These are phyloP conservation scores for Ascochyta clinopodiicola DNA, from an alignment of 2,329 filamentous ascomycete genomes.

Conservation along the genomic window DNA sequence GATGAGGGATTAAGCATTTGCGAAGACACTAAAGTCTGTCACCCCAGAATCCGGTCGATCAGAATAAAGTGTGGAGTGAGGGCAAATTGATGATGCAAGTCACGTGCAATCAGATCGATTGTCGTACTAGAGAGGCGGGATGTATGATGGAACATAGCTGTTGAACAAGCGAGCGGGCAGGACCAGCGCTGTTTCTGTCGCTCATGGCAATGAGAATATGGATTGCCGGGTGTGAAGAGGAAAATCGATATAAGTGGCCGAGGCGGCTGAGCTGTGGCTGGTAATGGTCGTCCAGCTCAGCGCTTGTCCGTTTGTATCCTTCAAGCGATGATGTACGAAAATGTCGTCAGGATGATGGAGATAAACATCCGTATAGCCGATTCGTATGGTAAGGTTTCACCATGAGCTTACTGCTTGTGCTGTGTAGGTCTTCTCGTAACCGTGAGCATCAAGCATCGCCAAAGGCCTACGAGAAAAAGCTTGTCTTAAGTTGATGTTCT, in stretches of 20 bases:
- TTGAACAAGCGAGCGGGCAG: background rate
- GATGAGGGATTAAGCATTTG: constrained; percentile 9
- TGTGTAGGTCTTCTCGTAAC: too few species aligned
- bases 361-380: background rate
- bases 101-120: background rate
- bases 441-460: too few species aligned
- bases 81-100: constrained; percentile 7
- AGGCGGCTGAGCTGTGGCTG: background rate
- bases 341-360: background rate
- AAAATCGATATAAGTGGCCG: background rate
- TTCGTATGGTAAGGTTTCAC: background rate
- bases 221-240: background rate
- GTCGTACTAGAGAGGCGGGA: constrained; percentile 3
- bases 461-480: too few species aligned
- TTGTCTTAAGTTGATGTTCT: too few species aligned
- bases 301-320: background rate
- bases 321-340: background rate
- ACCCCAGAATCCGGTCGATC: constrained; percentile 12
- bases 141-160: background rate
- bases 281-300: background rate
- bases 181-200: background rate
- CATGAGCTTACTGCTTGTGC: too few species aligned
- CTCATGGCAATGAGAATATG: background rate
- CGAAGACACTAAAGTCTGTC: constrained; percentile 4
- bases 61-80: constrained; percentile 1